Evolutionary conservation across 2,329 filamentous ascomycete genomes (phyloP).

Genomic region (Penicillium polonicum): DNA sequence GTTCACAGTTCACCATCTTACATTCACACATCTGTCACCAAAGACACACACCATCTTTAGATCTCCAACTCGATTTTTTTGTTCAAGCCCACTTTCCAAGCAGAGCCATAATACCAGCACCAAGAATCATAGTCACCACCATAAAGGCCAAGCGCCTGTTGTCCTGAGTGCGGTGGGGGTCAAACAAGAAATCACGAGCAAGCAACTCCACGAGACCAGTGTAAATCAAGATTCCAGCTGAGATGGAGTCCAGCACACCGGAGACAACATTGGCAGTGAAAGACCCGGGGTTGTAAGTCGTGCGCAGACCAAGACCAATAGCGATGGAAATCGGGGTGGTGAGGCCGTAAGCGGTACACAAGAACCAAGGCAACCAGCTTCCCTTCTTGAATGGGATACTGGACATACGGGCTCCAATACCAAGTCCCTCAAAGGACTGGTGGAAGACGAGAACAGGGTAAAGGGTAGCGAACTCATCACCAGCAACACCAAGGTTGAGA

Average conservation of each 20-base stretch:
- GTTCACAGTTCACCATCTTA: not conserved
- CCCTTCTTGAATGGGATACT: conserved; percentile 53
- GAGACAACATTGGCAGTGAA: conserved; percentile 47
- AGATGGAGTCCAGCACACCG: conserved; percentile 49
- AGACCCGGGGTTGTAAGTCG: conserved; percentile 44
- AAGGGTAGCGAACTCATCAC: conserved; percentile 57
- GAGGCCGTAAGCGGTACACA: conserved; percentile 52
- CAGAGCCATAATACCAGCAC: conserved; percentile 49
- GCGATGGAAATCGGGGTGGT: conserved; percentile 54
- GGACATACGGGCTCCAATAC: conserved; percentile 61
- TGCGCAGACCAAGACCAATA: conserved; percentile 49
- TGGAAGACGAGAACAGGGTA: conserved; percentile 64
- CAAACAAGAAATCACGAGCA: conserved; percentile 53
- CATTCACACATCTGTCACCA: not conserved
- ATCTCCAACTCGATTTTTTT: not conserved
- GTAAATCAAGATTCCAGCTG: conserved; percentile 52
- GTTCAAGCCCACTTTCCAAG: conserved; percentile 52
- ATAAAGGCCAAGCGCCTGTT: conserved; percentile 43
- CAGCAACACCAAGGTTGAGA: conserved; percentile 60
- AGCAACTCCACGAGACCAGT: conserved; percentile 52
- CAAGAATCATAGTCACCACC: conserved; percentile 42
- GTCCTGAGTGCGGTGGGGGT: conserved; percentile 45
- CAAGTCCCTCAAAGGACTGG: conserved; percentile 63
- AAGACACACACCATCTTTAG: not conserved
- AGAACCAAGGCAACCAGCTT: conserved; percentile 50